Conservation (phyloP, 805 yeast genomes). For the Novakomyces olei region DNA sequence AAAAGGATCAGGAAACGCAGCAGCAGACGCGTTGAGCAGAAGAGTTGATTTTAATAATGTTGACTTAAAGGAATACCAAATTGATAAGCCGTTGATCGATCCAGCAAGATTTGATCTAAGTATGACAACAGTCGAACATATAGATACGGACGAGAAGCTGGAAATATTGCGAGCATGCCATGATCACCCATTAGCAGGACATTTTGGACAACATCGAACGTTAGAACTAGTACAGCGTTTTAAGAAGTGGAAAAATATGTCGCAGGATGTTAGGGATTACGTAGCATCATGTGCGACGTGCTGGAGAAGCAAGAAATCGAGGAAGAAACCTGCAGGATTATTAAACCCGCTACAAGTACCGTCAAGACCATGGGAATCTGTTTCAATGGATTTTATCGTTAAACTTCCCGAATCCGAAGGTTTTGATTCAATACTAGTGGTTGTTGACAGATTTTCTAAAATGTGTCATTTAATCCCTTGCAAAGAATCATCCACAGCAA, state of each 20-base stretch:
- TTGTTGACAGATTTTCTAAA: conserved; percentile 11
- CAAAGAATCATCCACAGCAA: too few relatives aligned
- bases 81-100: not conserved
- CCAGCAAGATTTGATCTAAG: not conserved
- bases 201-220: conserved; percentile 3
- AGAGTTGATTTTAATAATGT: too few relatives aligned
- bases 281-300: conserved; percentile 7
- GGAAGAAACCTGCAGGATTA: conserved; percentile 4
- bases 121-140: not conserved
- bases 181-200: conserved; percentile 3
- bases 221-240: not conserved
- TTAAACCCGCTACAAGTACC: conserved; percentile 8
- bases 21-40: not conserved
- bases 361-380: conserved; percentile 5
- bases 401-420: conserved; percentile 8
- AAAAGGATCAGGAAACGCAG: not conserved
- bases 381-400: conserved; percentile 10
- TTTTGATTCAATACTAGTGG: conserved; percentile 8
- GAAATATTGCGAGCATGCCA: not conserved
- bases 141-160: not conserved
- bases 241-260: conserved; percentile 6
- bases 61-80: not conserved
- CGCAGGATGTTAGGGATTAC: conserved; percentile 4
- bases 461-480: conserved; percentile 10
- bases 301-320: conserved; percentile 5